These are phyloP conservation scores for Fusarium sp. DNA, from an alignment of 2,329 filamentous ascomycete genomes.

Conservation along the genomic window DNA sequence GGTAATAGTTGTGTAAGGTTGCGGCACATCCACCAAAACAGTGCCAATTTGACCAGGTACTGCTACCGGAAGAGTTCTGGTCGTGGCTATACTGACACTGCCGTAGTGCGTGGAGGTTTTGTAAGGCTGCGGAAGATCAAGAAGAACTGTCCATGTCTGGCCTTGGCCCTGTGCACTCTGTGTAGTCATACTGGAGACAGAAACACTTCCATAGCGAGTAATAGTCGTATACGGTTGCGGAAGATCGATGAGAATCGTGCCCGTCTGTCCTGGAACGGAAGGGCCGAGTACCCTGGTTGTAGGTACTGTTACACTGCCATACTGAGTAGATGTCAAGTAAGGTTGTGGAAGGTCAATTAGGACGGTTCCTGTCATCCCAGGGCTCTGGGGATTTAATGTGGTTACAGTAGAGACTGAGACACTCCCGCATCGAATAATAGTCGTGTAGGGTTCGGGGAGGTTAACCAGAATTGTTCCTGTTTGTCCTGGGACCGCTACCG, in stretches of 20 bases:
- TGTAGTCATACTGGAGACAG: neutral
- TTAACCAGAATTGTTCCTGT: slow-evolving; percentile 2
- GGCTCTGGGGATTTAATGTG: neutral
- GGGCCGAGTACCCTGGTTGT: neutral
- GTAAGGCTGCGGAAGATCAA: slow-evolving; percentile 2
- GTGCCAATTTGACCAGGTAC: neutral
- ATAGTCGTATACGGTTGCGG: neutral
- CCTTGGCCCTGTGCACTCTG: neutral
- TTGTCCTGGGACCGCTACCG: neutral
- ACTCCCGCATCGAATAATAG: neutral
- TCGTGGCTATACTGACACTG: neutral
- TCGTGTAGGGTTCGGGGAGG: slow-evolving; percentile 1
- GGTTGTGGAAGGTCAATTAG: neutral
- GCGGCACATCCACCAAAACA: neutral
- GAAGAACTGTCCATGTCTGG: neutral
- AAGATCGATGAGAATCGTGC: neutral
- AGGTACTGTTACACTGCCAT: neutral
- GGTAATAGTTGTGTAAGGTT: neutral
- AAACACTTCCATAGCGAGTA: neutral
- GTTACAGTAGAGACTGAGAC: neutral
- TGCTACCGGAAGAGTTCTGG: neutral
- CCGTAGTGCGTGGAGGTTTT: neutral
- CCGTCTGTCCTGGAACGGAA: neutral
- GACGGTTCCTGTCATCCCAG: slow-evolving; percentile 2
- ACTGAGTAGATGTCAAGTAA: neutral